Evolutionary conservation across 129 eudicot species (phyloP).

Genomic region (Erigeron canadensis): DNA sequence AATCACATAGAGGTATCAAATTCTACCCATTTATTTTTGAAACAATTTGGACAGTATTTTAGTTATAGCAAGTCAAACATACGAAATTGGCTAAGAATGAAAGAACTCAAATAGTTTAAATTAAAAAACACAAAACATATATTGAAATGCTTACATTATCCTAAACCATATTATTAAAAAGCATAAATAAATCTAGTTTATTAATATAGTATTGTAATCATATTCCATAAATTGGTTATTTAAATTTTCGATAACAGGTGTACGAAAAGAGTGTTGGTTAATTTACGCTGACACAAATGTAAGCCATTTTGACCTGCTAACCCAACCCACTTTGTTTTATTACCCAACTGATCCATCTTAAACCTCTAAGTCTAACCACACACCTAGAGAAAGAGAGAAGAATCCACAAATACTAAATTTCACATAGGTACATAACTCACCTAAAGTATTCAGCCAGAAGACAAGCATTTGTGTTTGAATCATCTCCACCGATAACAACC

Average conservation of each 20-base stretch:
- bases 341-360: background rate
- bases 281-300: background rate
- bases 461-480: conserved; percentile 98
- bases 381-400: background rate
- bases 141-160: background rate
- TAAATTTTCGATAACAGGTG: background rate
- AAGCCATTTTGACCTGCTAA: too few species aligned
- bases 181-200: background rate
- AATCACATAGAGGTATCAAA: background rate
- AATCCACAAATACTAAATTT: background rate
- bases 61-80: too few species aligned
- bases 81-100: too few species aligned
- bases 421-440: conserved; percentile 25
- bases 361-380: background rate
- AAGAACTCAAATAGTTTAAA: too few species aligned
- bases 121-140: too few species aligned
- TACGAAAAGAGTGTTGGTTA: background rate
- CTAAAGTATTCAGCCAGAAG: conserved; percentile 96
- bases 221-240: background rate
- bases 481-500: conserved; percentile 99
- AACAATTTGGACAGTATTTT: too few species aligned
- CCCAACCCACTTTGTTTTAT: background rate
- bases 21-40: background rate
- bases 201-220: background rate
- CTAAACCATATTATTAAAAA: background rate